Evolutionary conservation across 352 stramenopile genomes (phyloP).

Genomic region (Phytophthora litchii): DNA sequence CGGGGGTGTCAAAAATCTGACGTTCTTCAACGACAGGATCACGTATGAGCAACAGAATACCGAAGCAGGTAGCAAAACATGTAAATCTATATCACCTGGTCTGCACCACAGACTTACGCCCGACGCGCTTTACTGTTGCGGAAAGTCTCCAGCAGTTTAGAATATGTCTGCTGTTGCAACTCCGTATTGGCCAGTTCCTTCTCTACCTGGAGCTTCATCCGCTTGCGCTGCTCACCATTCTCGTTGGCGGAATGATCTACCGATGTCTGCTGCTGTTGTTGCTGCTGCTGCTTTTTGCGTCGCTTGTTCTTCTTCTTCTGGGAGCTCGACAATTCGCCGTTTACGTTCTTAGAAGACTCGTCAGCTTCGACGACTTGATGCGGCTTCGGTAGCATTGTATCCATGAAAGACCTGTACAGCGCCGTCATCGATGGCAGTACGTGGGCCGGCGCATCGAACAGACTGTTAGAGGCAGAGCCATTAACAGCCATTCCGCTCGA

Average conservation of each 20-base stretch:
- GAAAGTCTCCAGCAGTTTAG: slow-evolving; percentile 70
- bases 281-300: slow-evolving; percentile 57
- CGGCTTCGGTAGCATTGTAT: slow-evolving; percentile 83
- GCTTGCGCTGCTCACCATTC: slow-evolving; percentile 54
- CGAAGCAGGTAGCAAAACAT: slow-evolving; percentile 15
- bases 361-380: slow-evolving; percentile 30
- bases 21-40: too few relatives aligned
- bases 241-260: slow-evolving; percentile 24
- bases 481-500: slow-evolving; percentile 27
- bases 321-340: slow-evolving; percentile 4
- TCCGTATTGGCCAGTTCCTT: slow-evolving; percentile 66
- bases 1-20: too few relatives aligned
- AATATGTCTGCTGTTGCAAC: slow-evolving; percentile 73
- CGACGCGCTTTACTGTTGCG: slow-evolving; percentile 47
- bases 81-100: slow-evolving; percentile 48
- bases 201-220: slow-evolving; percentile 67
- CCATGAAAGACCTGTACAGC: slow-evolving; percentile 87
- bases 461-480: slow-evolving; percentile 28
- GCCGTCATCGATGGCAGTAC: slow-evolving; percentile 84
- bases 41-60: background rate
- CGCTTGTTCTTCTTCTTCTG: slow-evolving; percentile 71
- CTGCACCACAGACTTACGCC: slow-evolving; percentile 17
- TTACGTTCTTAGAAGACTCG: slow-evolving; percentile 18
- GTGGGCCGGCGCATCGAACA: slow-evolving; percentile 85
- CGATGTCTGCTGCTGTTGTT: slow-evolving; percentile 32